Evolutionary conservation across 306 rosid genomes (phyloP).

Genomic region (Corylus americana): DNA sequence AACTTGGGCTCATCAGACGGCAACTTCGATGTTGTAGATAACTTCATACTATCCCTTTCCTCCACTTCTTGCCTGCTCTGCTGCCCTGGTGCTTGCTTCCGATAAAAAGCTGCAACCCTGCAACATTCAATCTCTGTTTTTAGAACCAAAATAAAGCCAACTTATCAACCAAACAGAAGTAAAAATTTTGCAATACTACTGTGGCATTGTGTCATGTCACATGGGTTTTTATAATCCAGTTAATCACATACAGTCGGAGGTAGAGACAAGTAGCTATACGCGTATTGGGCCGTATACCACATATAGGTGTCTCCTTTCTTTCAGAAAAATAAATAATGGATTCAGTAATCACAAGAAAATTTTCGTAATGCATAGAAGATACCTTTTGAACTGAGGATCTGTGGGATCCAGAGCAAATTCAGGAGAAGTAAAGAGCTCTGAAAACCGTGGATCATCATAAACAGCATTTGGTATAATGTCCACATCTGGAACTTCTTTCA

Average conservation of each 20-base stretch:
- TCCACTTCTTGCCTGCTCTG: constrained; percentile 37
- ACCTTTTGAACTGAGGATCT: constrained; percentile 90
- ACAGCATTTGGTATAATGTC: constrained; percentile 61
- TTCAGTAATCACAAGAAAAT: neutral
- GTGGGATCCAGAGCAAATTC: constrained; percentile 83
- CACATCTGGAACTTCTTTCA: constrained; percentile 56
- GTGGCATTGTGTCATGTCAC: neutral
- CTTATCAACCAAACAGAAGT: neutral
- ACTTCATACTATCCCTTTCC: constrained; percentile 31
- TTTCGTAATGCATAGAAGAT: constrained; percentile 7
- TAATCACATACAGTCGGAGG: neutral
- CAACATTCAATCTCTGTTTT: constrained; percentile 32
- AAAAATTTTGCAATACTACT: neutral
- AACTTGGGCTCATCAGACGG: constrained; percentile 23
- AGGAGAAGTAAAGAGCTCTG: constrained; percentile 51
- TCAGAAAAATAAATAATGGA: neutral
- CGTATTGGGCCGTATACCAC: neutral
- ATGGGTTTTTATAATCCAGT: neutral
- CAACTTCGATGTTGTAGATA: constrained; percentile 21
- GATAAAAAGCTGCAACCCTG: constrained; percentile 72
- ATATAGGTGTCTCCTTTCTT: neutral
- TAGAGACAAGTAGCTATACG: neutral
- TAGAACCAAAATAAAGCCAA: constrained; percentile 14
- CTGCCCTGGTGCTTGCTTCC: constrained; percentile 60
- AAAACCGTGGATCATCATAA: constrained; percentile 80